Base-by-base conservation (phyloP, 176 grass and related monocot species). In the Leersia perrieri region DNA sequence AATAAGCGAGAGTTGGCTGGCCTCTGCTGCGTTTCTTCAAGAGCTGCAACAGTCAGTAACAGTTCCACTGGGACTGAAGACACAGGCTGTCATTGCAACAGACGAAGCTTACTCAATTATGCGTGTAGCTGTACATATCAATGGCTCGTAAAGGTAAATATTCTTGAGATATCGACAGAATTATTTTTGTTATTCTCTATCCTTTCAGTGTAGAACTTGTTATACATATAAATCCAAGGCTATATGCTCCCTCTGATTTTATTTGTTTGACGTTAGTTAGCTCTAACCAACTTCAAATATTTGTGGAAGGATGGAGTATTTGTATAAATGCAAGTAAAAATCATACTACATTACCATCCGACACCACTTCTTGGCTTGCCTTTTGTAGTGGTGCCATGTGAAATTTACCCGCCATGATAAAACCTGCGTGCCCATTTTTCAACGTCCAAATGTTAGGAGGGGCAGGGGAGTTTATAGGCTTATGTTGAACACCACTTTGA, bases 111-210 rank as follows among this genome's bases (percentile, higher is more conserved):
- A 22, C 74, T 60, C 16, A 82, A 27, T 81, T 72, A 60, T 71
- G 45, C 77, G 30, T 78, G 47, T 68, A 78, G 4, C 60, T 86
- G 83, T 89, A 86, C 60, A 86, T 61, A 82, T 73, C 69, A 84
- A 64, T 85, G 78, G 77, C 78, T 77, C 9, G 12, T 42, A 72
- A 47, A 82, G 78, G 82, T 90, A 86, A 85, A 90, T 78, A 78
- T 73, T 77, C 42, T 76, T 58, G 82, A 85, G 55, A 63, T 67
- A 72, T 72, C 42, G 35, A 7, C 41, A 71, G 42, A 11, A 42
- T 81, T 11, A 26, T 65, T 76, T 68, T 81, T 80, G 10, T 63
- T 70, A 64, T 63, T 45, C 28, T 74, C 33, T 55, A 65, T 44
- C 9, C 36, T 63, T 63, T 68, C 9, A 36, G 29, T 83, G 49